Evolutionary conservation across 441 rosid species (phyloP).

Genomic region (Cnidoscolus chayamansa): DNA sequence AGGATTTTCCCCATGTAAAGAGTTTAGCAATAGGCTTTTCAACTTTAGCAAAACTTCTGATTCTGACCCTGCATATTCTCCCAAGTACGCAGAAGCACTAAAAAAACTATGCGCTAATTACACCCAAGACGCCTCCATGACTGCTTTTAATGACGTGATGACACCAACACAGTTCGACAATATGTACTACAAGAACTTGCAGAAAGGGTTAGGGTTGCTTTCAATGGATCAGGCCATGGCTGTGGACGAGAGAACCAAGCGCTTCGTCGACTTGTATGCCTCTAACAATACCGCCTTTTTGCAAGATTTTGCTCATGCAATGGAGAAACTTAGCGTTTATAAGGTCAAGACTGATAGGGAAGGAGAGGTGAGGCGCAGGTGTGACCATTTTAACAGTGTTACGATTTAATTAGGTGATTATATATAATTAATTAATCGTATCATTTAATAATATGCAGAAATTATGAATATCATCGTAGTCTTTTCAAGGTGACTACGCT

Average conservation of each 20-base stretch:
- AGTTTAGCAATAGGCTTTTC: constrained; percentile 50
- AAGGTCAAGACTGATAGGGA: constrained; percentile 40
- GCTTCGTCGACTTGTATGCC: constrained; percentile 49
- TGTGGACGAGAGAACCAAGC: constrained; percentile 40
- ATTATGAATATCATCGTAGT: no score
- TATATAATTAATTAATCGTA: no score
- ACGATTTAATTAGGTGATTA: neutral
- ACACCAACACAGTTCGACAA: no score
- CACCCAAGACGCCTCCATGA: constrained; percentile 39
- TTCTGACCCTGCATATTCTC: constrained; percentile 34
- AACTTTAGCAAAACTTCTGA: constrained; percentile 32
- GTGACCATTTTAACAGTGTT: constrained; percentile 45
- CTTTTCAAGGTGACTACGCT: no score
- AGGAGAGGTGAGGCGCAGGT: constrained; percentile 53
- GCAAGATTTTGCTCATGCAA: constrained; percentile 39
- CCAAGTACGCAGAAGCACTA: constrained; percentile 41
- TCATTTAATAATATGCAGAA: no score
- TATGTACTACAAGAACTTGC: no score
- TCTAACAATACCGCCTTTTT: constrained; percentile 52
- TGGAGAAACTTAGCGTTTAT: constrained; percentile 47
- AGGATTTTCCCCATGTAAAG: constrained; percentile 68
- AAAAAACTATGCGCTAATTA: constrained; percentile 52
- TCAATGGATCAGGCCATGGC: constrained; percentile 44
- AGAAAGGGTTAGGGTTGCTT: constrained; percentile 23
- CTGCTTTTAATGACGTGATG: constrained; percentile 35